phyloP scores from a whole-genome alignment of 2,329 filamentous ascomycete species.

The Madurella mycetomatis region DNA sequence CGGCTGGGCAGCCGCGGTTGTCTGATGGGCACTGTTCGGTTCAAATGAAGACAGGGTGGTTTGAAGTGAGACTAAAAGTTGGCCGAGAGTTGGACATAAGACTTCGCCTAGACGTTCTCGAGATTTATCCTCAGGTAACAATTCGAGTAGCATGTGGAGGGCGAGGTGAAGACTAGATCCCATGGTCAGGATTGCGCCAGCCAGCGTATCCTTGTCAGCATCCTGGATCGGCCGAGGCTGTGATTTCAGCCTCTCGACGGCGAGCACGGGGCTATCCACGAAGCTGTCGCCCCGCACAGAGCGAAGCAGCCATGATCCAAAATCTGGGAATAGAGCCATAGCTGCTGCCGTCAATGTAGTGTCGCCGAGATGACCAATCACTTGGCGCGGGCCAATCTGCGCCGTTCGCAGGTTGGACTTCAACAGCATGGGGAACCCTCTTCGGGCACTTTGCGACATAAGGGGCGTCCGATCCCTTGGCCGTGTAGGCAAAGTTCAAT shows the following conservation, averaged over 20 bases:
- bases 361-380: constrained; percentile 11
- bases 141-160: constrained; percentile 22
- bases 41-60: constrained; percentile 17
- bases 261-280: constrained; percentile 19
- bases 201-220: constrained; percentile 23
- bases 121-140: constrained; percentile 23
- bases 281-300: constrained; percentile 19
- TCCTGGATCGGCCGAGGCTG: constrained; percentile 19
- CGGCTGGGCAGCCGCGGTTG: not conserved
- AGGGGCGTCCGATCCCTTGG: too few relatives aligned
- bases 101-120: constrained; percentile 25
- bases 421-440: not conserved
- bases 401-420: not conserved
- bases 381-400: not conserved
- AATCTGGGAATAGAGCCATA: constrained; percentile 23
- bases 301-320: constrained; percentile 23
- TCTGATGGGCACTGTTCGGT: not conserved
- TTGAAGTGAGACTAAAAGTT: constrained; percentile 18
- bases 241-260: constrained; percentile 21
- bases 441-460: not conserved
- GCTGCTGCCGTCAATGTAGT: not conserved
- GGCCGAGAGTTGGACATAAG: constrained; percentile 23
- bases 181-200: constrained; percentile 24
- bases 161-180: constrained; percentile 23
- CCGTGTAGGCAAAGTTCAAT: too few relatives aligned